phyloP scores from a whole-genome alignment of 495 filamentous ascomycete genomes.

The Talaromyces proteolyticus region DNA sequence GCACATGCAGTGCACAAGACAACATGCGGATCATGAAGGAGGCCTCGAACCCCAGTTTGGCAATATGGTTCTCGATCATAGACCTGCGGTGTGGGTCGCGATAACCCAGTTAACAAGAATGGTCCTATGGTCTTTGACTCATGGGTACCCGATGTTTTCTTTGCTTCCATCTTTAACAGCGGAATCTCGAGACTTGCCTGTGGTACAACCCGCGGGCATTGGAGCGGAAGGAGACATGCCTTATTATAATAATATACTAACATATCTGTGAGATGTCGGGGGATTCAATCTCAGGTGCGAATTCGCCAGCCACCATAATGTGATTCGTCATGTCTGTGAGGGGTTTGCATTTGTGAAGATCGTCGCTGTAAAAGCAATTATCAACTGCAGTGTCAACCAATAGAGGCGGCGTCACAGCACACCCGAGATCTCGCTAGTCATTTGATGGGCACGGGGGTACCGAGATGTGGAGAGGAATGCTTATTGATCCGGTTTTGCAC shows the following conservation, averaged over 20 bases:
- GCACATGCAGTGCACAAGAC: conserved; percentile 47
- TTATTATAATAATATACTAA: too few relatives aligned
- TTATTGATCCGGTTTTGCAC: too few relatives aligned
- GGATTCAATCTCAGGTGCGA: background rate
- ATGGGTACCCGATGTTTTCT: background rate
- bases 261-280: too few relatives aligned
- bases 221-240: too few relatives aligned
- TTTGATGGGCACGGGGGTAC: background rate
- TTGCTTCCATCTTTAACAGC: background rate
- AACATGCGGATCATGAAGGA: conserved; percentile 46
- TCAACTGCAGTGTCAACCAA: background rate
- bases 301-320: background rate
- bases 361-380: background rate
- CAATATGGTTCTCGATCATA: conserved; percentile 37
- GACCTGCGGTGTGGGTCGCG: background rate
- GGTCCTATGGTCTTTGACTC: background rate
- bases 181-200: background rate
- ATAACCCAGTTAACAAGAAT: background rate
- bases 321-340: background rate
- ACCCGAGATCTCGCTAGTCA: background rate
- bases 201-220: too few relatives aligned
- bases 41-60: conserved; percentile 36
- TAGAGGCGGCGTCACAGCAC: background rate
- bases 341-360: background rate
- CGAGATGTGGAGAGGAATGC: too few relatives aligned